Base-by-base conservation (phyloP, 139 green algal genomes). In the Zygnema cylindricum region DNA sequence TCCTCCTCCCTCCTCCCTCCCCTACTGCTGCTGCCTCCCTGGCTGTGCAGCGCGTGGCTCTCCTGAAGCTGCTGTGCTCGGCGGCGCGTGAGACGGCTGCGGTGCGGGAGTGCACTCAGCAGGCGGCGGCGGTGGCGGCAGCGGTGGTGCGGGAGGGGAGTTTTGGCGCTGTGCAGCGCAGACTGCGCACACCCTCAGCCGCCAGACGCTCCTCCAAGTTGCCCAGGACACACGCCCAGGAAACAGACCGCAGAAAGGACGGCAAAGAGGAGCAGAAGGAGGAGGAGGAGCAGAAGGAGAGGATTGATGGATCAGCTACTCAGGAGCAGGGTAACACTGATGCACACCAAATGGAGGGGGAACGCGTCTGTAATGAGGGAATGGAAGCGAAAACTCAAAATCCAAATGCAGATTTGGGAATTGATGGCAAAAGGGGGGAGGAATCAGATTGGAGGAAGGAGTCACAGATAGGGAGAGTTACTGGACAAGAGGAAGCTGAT, bases 31-130 rank as follows among this genome's bases (percentile, higher is more conserved):
- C 30, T 35, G 57, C 57, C 30, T 73, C 30, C 30, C 30, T 73
- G 25, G 57, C 57, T 73, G 57, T 73, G 16, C 71, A 79, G 71
- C 7, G 71, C 7, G 71, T 79, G 71, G 71, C 36, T 11, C 71
- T 79, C 36, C 71, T 79, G 7, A 79, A 79, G 71, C 71, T 79
- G 3, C 16, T 79, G 71, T 79, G 71, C 16, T 7, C 7, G 16
- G 71, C 71, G 3, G 71, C 71, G 11, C 7, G 36, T 7, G 7
- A 79, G 71, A 79, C 71, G 16, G 3, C 36, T 23, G 71, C 71
- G 3, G 36, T 79, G 71, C 3, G 71, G 11, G 71, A 79, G 7
- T 3, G 21, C 3, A 3, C 21, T 7, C 36, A 79, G 71, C 57
- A 30, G 30, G 30, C 57, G 57, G 30, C n/a, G n/a, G n/a, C n/a